Base-by-base conservation (phyloP, 148 eudicot species). In the Gaultheria prostrata region DNA sequence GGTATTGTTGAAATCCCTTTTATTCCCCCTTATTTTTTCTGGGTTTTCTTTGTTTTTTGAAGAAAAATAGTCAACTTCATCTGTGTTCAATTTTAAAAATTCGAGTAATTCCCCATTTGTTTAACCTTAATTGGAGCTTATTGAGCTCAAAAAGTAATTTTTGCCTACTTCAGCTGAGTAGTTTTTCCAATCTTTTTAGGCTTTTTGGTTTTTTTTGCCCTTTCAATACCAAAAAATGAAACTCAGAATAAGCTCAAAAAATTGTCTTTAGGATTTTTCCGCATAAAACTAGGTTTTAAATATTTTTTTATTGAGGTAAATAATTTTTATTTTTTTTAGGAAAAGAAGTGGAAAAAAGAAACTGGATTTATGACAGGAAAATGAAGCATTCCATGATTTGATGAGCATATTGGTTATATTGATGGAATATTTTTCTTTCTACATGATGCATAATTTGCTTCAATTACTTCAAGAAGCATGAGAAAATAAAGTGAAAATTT, bases 1-100 rank as follows among this genome's bases (percentile, higher is more conserved):
- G 67, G 67, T 59, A 59, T 84, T 86, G 8, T 85, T 56, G 67
- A n/a, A 59, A 59, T 59, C 67, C 28, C 67, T n/a, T 59, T 59
- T 59, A 8, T 0, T 21, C 12, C 12, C 21, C 9, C 1, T 59
- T n/a, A 7, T 8, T n/a, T 59, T n/a, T n/a, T n/a, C 28, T n/a
- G 24, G 10, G 9, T 59, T 59, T 59, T 59, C n/a, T 54, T 54
- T 54, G 61, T 17, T 54, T 54, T 54, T 54, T 5, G 39, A 35
- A 1, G 4, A 35, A 35, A 35, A 35, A 35, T 14, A 59, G 7
- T n/a, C 8, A 10, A 8, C 11, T 59, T 59, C 28, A n/a, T 59
- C 43, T 39, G 43, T 39, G n/a, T n/a, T 59, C 26, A 6, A 56
- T 56, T 56, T 15, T 1, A 54, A 54, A 15, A 0, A 17, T 17